Conservation (phyloP, 495 filamentous ascomycete species). For the Aspergillus asperescens region DNA sequence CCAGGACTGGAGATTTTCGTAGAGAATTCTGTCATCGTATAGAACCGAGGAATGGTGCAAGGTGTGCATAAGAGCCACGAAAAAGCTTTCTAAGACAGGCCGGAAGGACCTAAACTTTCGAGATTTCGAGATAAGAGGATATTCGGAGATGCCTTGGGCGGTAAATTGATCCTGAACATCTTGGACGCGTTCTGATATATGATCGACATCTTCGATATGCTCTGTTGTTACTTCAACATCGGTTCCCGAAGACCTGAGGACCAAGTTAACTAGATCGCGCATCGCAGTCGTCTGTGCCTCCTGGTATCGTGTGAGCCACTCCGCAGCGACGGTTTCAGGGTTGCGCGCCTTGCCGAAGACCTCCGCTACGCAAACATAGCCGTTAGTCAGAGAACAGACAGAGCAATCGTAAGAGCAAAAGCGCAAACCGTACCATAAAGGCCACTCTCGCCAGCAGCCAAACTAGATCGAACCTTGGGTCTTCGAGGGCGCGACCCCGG, state of each 20-base stretch:
- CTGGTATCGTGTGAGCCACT: constrained; percentile 74
- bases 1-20: constrained; percentile 86
- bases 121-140: constrained; percentile 81
- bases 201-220: constrained; percentile 83
- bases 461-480: constrained; percentile 57
- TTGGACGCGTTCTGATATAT: constrained; percentile 58
- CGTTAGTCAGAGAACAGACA: constrained; percentile 14
- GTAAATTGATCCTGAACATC: constrained; percentile 81
- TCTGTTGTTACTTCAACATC: constrained; percentile 64
- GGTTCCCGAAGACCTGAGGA: constrained; percentile 78
- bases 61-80: constrained; percentile 63
- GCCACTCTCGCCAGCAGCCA: constrained; percentile 59
- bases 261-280: constrained; percentile 81
- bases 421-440: constrained; percentile 62
- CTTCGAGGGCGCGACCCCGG: constrained; percentile 43
- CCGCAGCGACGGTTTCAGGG: constrained; percentile 68
- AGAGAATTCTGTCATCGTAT: constrained; percentile 65
- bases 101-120: constrained; percentile 70
- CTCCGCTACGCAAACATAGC: constrained; percentile 51
- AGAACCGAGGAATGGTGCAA: constrained; percentile 69
- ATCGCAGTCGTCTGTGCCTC: constrained; percentile 61
- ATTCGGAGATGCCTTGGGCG: constrained; percentile 74
- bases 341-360: constrained; percentile 69
- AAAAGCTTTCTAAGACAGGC: constrained; percentile 68
- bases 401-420: background rate